Base-by-base conservation (phyloP, 192 early-diverging fungal genomes). In the Glomus cerebriforme region DNA sequence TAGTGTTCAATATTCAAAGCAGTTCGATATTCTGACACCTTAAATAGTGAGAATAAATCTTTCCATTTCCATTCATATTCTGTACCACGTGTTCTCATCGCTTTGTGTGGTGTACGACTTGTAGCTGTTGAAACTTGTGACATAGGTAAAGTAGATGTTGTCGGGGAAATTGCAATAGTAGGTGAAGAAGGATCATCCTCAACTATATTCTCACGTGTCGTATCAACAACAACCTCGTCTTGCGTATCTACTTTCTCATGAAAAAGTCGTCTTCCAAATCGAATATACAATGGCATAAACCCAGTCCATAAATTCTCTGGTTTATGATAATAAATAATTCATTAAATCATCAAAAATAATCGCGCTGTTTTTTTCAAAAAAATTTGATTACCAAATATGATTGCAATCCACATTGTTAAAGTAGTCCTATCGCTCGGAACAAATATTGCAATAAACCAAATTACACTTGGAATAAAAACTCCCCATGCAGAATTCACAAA, bases 1-100 rank as follows among this genome's bases (percentile, higher is more conserved):
- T 58, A 78, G 72, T 85, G 83, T 75, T 85, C 83, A 58, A 84
- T 85, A 73, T 85, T 85, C 34, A 85, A 29, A 4, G 83, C 83
- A 7, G 82, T 3, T 31, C 80, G 29, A 39, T 84, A 83, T 31
- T 69, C 67, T 6, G 29, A 22, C 19, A 39, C 17, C 22, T 69
- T 27, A 26, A 69, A 69, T 35, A 78, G 2, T 8, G 37, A 22
- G 10, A 78, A 78, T 26, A 47, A 26, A 60, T 78, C 66, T 10
- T 8, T 70, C 64, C 66, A 69, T 69, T 78, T 78, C 77, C 77
- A 78, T 59, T 69, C 47, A 58, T 67, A 70, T 69, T 70, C 77
- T 1, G 77, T 78, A 15, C 66, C 77, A 35, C 34, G 68, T 37
- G 77, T 78, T 43, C n/a, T 68, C 65, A 78, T 78, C 59, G 43